phyloP scores from a whole-genome alignment of 352 stramenopile genomes.

The Thraustotheca clavata region DNA sequence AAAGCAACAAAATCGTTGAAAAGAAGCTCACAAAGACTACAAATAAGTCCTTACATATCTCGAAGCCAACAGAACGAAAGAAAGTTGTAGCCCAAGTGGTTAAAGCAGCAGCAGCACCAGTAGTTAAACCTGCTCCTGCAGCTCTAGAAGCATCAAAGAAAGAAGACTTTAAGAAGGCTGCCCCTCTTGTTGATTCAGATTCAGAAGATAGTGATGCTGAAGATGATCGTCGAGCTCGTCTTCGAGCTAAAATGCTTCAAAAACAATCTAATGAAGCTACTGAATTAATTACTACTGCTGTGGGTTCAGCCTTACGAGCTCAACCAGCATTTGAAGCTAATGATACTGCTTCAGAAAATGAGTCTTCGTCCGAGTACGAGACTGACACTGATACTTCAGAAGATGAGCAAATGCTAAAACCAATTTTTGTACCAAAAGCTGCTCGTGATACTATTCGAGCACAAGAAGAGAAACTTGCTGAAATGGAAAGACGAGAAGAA shows the following conservation, averaged over 20 bases:
- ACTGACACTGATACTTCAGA: slow-evolving; percentile 71
- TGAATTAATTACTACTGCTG: not conserved
- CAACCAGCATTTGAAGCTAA: not conserved
- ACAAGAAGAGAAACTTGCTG: slow-evolving; percentile 64
- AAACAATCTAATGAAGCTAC: slow-evolving; percentile 20
- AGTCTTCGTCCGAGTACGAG: slow-evolving; percentile 53
- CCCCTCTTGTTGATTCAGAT: slow-evolving; percentile 24
- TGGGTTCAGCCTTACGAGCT: not conserved
- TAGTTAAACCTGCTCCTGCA: not conserved
- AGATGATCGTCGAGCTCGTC: slow-evolving; percentile 42
- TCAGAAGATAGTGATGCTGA: slow-evolving; percentile 52
- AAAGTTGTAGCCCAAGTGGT: slow-evolving; percentile 15
- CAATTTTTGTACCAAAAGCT: slow-evolving; percentile 88
- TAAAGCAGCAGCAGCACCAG: not conserved
- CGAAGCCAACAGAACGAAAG: not conserved
- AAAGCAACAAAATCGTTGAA: not conserved
- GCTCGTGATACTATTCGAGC: slow-evolving; percentile 74
- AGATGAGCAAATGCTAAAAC: slow-evolving; percentile 77
- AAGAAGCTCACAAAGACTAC: not conserved
- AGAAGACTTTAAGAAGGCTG: not conserved
- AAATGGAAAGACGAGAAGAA: slow-evolving; percentile 55
- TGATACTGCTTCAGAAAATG: slow-evolving; percentile 20
- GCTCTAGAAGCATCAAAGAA: too few relatives aligned
- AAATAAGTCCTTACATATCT: not conserved
- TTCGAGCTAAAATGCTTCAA: slow-evolving; percentile 48